Percentiles rank a stretch among this genome's conserved stretches.
phyloP scores from a whole-genome alignment of 202 grass and related monocot species.

The Cymbopogon flexuosus region DNA sequence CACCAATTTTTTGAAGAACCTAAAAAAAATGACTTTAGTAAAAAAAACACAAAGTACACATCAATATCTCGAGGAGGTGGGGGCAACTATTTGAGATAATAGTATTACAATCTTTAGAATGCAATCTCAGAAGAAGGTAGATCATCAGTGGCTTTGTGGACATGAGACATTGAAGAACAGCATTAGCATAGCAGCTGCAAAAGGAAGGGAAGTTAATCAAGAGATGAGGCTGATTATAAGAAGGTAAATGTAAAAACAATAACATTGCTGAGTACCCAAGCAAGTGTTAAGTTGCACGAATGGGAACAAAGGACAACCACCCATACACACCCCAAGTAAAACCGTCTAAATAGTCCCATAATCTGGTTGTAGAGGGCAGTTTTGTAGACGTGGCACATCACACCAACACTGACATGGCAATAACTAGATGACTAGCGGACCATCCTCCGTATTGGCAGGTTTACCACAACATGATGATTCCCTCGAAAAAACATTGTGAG shows the following conservation, averaged over 20 bases:
- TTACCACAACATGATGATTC: not conserved
- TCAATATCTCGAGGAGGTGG: not conserved
- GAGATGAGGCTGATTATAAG: not conserved
- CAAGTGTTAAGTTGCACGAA: conserved; percentile 7
- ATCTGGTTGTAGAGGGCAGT: not conserved
- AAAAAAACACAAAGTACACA: not conserved
- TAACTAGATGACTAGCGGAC: not conserved
- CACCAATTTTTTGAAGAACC: conserved; percentile 90
- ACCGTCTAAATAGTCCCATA: not conserved
- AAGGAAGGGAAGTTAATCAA: conserved; percentile 26
- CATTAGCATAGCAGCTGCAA: conserved; percentile 98
- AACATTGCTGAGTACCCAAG: not conserved
- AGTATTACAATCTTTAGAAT: conserved; percentile 96
- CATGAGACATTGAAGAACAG: conserved; percentile 96
- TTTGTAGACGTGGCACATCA: not conserved
- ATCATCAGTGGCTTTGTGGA: conserved; percentile 97
- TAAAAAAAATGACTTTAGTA: conserved; percentile 26
- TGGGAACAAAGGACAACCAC: not conserved
- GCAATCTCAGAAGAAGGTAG: conserved; percentile 87
- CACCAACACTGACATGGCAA: not conserved
- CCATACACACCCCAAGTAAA: not conserved
- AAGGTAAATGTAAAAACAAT: conserved; percentile 6
- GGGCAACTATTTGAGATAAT: conserved; percentile 16
- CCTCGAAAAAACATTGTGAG: not conserved
- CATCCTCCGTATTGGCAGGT: not conserved